Evolutionary conservation across 2,329 filamentous ascomycete genomes (phyloP), one percentile per base, ranked within the genome.

Genomic region (Pseudogymnoascus sp.): DNA sequence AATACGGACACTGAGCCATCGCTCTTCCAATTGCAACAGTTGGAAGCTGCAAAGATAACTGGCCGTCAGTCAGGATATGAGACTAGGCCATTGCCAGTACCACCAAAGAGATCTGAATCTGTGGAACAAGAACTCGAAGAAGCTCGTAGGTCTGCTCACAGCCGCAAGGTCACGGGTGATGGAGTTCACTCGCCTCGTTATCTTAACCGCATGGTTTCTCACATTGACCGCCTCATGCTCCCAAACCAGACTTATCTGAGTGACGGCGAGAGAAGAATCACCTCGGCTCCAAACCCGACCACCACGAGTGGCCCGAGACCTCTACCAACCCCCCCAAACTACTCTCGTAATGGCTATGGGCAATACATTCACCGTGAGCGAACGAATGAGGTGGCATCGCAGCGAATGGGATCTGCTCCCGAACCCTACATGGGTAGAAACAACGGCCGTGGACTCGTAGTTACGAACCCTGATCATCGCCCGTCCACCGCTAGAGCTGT

Each of bases 151-250:
- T 62, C 70, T 41, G 69, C 68, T 15, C 67, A 71, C 58, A 60
- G 66, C 39, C 66, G 71, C 35, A 69, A 68, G 60, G 57, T 60
- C 58, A 66, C 63, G 38, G 68, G 65, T 25, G 64, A 61, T 38
- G 35, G 25, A 35, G 62, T 66, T 67, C 70, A 75, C 72, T 72
- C 79, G 64, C 15, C 68, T 43, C 74, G 75, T 4, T 80, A 84
- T 62, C 76, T 86, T 41, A 78, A 82, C 33, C 80, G 84, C 53
- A 79, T 88, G 22, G 80, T 88, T 50, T 78, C 78, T 7, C 80
- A 85, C 64, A 75, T 86, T 11, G 82, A 86, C 70, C 77, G 78
- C 15, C 72, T 85, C 25, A 82, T 85, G 64, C 72, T 79, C 57
- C 77, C 77, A 6, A 53, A 53, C n/a, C 43, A 53, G 9, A 33